Conservation (phyloP, 2,329 filamentous ascomycete genomes). For the Plectosphaerella cucumerina region DNA sequence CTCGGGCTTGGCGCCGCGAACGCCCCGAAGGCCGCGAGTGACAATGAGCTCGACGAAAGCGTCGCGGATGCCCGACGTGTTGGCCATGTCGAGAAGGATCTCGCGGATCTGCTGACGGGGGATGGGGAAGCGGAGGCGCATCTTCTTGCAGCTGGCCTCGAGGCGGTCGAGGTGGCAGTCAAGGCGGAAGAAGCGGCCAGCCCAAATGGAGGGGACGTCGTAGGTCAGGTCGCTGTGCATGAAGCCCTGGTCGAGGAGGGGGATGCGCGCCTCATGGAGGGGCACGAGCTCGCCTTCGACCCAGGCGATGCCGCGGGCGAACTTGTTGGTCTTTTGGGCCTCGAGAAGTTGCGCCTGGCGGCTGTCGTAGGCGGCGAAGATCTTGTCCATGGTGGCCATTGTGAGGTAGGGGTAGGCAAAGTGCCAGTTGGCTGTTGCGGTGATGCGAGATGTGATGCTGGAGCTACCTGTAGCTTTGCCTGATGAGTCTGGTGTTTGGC, state of each 20-base stretch:
- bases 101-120: constrained; percentile 31
- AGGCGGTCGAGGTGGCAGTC: constrained; percentile 43
- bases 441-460: too few species aligned
- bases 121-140: constrained; percentile 38
- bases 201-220: constrained; percentile 47
- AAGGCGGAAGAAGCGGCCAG: constrained; percentile 46
- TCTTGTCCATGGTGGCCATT: constrained; percentile 39
- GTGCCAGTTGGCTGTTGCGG: too few species aligned
- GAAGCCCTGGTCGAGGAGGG: constrained; percentile 47
- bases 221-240: constrained; percentile 48
- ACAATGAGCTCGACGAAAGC: constrained; percentile 48
- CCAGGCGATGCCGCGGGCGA: constrained; percentile 42
- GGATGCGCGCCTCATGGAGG: constrained; percentile 41
- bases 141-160: constrained; percentile 37
- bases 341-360: constrained; percentile 19
- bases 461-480: too few species aligned
- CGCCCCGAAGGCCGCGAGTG: constrained; percentile 39
- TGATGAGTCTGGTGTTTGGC: too few species aligned
- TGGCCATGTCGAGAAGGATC: constrained; percentile 38
- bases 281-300: constrained; percentile 37
- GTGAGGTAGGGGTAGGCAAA: not conserved
- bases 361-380: constrained; percentile 32
- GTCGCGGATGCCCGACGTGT: constrained; percentile 40
- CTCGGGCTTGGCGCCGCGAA: constrained; percentile 28
- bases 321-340: constrained; percentile 27